Conservation (phyloP, 2,329 filamentous ascomycete genomes). For the Trichoderma harzianum region DNA sequence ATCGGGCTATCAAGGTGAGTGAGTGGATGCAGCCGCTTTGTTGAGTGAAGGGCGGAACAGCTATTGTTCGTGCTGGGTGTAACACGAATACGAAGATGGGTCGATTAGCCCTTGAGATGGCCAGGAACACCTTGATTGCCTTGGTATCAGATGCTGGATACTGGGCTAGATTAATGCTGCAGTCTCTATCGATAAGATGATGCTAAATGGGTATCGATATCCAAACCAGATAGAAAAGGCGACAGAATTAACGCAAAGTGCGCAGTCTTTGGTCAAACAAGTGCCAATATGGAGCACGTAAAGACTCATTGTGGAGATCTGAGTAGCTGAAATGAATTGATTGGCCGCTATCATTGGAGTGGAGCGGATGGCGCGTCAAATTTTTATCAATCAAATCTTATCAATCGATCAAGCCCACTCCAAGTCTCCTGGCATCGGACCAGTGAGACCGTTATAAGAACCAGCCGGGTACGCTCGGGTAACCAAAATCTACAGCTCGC, state of each 20-base stretch:
- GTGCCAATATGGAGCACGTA: not conserved
- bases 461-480: conserved; percentile 25
- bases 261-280: not conserved
- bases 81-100: conserved; percentile 3
- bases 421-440: conserved; percentile 35
- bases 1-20: not conserved
- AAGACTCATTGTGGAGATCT: not conserved
- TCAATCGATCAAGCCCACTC: conserved; percentile 43
- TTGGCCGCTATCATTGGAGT: not conserved
- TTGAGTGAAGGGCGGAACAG: not conserved
- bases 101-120: not conserved
- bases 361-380: conserved; percentile 18
- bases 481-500: conserved; percentile 26
- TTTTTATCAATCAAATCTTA: conserved; percentile 49
- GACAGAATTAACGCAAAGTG: conserved; percentile 1
- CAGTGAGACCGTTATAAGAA: conserved; percentile 23
- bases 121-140: too few relatives aligned
- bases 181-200: not conserved
- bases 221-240: not conserved
- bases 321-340: not conserved
- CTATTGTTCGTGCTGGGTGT: not conserved
- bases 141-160: not conserved
- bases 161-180: not conserved
- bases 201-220: not conserved
- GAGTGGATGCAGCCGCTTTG: not conserved